Evolutionary conservation across 148 eudicot genomes (phyloP), one percentile per base, ranked within the genome.

Genomic region (Silene uniflora): DNA sequence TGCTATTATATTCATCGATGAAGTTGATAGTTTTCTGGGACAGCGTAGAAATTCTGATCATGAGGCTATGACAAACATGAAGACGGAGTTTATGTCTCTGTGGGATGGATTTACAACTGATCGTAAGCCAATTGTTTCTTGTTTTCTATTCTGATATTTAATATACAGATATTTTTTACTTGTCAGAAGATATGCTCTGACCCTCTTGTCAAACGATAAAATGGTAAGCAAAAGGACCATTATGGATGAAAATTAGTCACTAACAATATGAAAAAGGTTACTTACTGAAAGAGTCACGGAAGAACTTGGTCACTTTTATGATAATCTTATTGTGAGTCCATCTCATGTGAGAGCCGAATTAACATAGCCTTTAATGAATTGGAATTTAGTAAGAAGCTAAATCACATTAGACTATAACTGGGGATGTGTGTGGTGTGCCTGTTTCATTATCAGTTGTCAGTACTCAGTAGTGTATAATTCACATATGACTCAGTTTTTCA

Each of bases 101-200:
- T 91, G 97, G 97, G 98, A 92, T 88, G 98, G 98, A 27, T 90
- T 94, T 81, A 87, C 97, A 16, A 90, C 92, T 18, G 97, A 95
- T 68, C 89, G 97, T 92, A 73, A 82, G 97, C 86, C 29, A 11
- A 12, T 47, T 47, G n/a, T n/a, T n/a, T n/a, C n/a, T n/a, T n/a
- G n/a, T n/a, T n/a, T n/a, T n/a, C n/a, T n/a, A n/a, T n/a, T n/a
- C n/a, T n/a, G n/a, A n/a, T n/a, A n/a, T n/a, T n/a, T n/a, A n/a
- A n/a, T n/a, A n/a, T n/a, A n/a, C n/a, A n/a, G n/a, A n/a, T n/a
- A n/a, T n/a, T n/a, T n/a, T n/a, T n/a, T n/a, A n/a, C n/a, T n/a
- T n/a, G n/a, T n/a, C n/a, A n/a, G n/a, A n/a, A n/a, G n/a, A n/a
- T n/a, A n/a, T n/a, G n/a, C n/a, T n/a, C n/a, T n/a, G n/a, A n/a